Evolutionary conservation across 2,329 filamentous ascomycete genomes (phyloP).

Genomic region (Aureobasidium sp.): DNA sequence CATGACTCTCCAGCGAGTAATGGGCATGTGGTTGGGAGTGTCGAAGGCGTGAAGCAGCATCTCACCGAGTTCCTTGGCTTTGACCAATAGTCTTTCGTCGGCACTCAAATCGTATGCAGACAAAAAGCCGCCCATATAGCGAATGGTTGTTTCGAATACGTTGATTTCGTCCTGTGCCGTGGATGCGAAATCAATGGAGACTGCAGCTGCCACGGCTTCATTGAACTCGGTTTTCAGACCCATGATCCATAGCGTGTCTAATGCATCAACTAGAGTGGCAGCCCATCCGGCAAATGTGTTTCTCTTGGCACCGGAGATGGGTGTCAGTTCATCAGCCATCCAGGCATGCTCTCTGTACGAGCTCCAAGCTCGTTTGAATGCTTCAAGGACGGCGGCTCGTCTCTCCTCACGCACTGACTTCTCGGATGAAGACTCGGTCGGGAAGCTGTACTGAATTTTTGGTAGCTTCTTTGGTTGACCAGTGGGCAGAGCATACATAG

Average conservation of each 20-base stretch:
- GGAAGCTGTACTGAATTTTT: slow-evolving; percentile 34
- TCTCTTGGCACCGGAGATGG: slow-evolving; percentile 48
- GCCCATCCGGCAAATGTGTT: slow-evolving; percentile 90
- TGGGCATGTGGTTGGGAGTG: slow-evolving; percentile 37
- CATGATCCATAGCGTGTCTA: slow-evolving; percentile 68
- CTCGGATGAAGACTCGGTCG: slow-evolving; percentile 25
- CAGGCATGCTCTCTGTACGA: slow-evolving; percentile 37
- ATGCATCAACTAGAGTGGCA: slow-evolving; percentile 70
- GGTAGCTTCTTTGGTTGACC: slow-evolving; percentile 31
- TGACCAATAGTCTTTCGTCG: slow-evolving; percentile 26
- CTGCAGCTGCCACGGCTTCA: slow-evolving; percentile 35
- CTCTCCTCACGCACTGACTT: slow-evolving; percentile 26
- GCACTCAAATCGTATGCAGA: slow-evolving; percentile 29
- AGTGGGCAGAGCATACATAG: slow-evolving; percentile 29
- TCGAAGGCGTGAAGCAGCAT: slow-evolving; percentile 42
- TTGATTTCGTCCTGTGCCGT: slow-evolving; percentile 33
- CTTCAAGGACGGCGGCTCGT: slow-evolving; percentile 31
- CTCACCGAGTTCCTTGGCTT: slow-evolving; percentile 29
- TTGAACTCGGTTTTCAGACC: slow-evolving; percentile 45
- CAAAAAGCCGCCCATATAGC: slow-evolving; percentile 30
- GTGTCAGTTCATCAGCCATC: slow-evolving; percentile 41
- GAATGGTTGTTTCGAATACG: slow-evolving; percentile 43
- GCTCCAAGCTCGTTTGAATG: slow-evolving; percentile 37
- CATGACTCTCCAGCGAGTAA: slow-evolving; percentile 37
- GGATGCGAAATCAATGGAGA: slow-evolving; percentile 35